A percentile compares a stretch with the other conserved stretches of the same genome.
These are phyloP conservation scores for Trichosporon ovoides DNA, from an alignment of 1,284 basidiomycete species.

Conservation along the genomic window DNA sequence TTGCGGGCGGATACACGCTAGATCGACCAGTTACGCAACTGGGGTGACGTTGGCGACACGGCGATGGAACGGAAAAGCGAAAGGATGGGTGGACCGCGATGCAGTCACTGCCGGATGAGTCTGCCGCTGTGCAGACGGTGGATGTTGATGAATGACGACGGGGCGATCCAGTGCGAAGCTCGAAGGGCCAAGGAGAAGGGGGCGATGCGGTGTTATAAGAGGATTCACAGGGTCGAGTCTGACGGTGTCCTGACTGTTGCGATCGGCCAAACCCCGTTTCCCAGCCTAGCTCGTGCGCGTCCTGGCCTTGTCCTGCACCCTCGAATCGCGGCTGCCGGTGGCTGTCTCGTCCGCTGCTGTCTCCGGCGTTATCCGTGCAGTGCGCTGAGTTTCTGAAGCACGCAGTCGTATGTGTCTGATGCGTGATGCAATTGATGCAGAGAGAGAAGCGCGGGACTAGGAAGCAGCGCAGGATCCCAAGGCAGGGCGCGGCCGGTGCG, in stretches of 20 bases:
- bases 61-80: neutral
- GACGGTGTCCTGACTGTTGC: neutral
- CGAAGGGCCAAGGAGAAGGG: neutral
- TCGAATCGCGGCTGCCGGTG: neutral
- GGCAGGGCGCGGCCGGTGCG: no score
- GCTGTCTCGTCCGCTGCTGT: no score
- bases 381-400: no score
- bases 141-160: neutral
- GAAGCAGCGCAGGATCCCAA: no score
- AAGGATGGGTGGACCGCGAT: neutral
- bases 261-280: neutral
- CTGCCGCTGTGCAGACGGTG: neutral
- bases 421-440: no score
- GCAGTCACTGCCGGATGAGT: neutral
- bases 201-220: constrained; percentile 3
- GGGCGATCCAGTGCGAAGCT: neutral
- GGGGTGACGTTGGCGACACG: neutral
- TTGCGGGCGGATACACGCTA: no score
- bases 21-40: no score
- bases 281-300: neutral
- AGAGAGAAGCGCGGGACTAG: no score
- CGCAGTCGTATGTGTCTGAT: no score
- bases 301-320: no score
- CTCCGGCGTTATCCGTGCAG: no score
- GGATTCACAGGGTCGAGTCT: neutral